phyloP scores from a whole-genome alignment of 106 monocot genomes.

The Acorus gramineus region DNA sequence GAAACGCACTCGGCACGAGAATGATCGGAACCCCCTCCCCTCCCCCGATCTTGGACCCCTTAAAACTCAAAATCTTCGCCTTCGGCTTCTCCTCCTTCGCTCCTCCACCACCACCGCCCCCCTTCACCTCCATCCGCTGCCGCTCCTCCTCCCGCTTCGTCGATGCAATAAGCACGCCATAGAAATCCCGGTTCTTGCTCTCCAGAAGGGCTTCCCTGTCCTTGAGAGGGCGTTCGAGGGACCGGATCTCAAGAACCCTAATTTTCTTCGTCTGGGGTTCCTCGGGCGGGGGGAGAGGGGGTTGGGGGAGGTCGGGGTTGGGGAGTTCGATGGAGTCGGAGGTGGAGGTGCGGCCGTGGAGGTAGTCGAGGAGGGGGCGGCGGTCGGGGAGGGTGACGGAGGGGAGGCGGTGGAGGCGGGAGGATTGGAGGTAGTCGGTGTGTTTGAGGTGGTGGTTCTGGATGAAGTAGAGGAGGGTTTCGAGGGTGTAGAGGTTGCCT shows the following conservation, averaged over 20 bases:
- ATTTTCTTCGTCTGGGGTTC: slow-evolving; percentile 9
- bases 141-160: slow-evolving; percentile 72
- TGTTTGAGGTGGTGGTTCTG: slow-evolving; percentile 75
- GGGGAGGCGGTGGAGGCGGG: slow-evolving; percentile 57
- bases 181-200: slow-evolving; percentile 62
- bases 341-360: slow-evolving; percentile 44
- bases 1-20: slow-evolving; percentile 92
- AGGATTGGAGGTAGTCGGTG: slow-evolving; percentile 80
- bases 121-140: slow-evolving; percentile 44
- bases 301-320: slow-evolving; percentile 13
- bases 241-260: slow-evolving; percentile 45
- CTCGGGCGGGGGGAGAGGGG: slow-evolving; percentile 1
- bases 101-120: slow-evolving; percentile 3
- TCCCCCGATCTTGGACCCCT: slow-evolving; percentile 48
- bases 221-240: slow-evolving; percentile 78
- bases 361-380: slow-evolving; percentile 86
- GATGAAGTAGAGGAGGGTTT: slow-evolving; percentile 67
- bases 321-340: slow-evolving; percentile 28
- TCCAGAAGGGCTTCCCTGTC: slow-evolving; percentile 75
- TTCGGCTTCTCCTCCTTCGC: slow-evolving; percentile 24
- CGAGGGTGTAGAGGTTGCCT: slow-evolving; percentile 72
- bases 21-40: slow-evolving; percentile 86
- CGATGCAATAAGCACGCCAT: slow-evolving; percentile 47
- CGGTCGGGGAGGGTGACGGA: slow-evolving; percentile 86
- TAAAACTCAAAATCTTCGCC: slow-evolving; percentile 49